phyloP scores from a whole-genome alignment of 2,329 filamentous ascomycete species.

The Beauveria rudraprayagi region DNA sequence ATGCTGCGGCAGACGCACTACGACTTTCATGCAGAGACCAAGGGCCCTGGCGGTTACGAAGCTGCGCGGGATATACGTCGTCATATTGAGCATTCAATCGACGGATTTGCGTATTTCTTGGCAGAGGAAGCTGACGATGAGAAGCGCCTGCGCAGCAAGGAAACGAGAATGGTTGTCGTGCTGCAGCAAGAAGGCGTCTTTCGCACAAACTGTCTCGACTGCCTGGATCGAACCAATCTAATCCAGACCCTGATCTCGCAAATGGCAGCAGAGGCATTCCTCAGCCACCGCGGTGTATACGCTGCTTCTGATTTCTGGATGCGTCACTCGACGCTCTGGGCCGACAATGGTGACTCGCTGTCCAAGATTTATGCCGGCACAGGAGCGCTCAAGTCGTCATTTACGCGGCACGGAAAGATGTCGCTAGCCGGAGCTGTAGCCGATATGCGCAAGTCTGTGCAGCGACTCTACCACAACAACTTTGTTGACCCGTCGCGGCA shows the following conservation, averaged over 20 bases:
- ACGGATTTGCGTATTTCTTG: conserved; percentile 88
- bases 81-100: conserved; percentile 69
- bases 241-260: conserved; percentile 94
- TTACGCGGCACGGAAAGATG: conserved; percentile 92
- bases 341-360: conserved; percentile 89
- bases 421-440: conserved; percentile 86
- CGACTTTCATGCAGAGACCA: conserved; percentile 93
- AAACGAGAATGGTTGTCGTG: conserved; percentile 53
- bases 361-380: conserved; percentile 96
- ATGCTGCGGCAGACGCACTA: conserved; percentile 79
- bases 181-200: conserved; percentile 94
- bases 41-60: conserved; percentile 78
- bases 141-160: conserved; percentile 27
- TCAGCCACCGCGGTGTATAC: conserved; percentile 61
- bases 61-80: conserved; percentile 77
- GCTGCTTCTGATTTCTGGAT: conserved; percentile 81
- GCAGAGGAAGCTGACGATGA: conserved; percentile 61
- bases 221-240: conserved; percentile 88
- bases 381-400: conserved; percentile 89
- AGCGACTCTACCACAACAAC: conserved; percentile 93
- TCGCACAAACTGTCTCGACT: conserved; percentile 92
- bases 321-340: conserved; percentile 88
- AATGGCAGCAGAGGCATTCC: conserved; percentile 81
- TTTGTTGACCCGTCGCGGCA: conserved; percentile 90
- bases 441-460: conserved; percentile 92